Evolutionary conservation across 139 green algal species (phyloP), one percentile per base, ranked within the genome.

Genomic region (Coelastrella sp.): DNA sequence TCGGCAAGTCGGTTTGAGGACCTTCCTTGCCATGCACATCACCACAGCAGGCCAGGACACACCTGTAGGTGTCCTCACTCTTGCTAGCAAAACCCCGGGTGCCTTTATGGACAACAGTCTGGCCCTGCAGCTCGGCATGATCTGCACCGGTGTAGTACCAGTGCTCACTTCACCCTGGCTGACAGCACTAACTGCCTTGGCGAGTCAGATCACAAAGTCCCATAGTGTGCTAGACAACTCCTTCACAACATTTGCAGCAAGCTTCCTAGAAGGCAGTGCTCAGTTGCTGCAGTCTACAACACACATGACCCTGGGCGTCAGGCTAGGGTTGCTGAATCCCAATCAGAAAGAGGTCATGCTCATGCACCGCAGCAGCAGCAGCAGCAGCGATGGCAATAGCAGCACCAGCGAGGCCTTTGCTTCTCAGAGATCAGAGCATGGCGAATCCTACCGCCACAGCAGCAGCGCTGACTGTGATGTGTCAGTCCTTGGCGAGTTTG

Each of bases 11-110:
- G 68, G 38, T 23, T 30, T 77, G 37, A 15, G 38, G 7, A 57
- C 37, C 38, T 77, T 77, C 38, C 38, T 77, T 4, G 68, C 68
- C 1, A 77, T 77, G 68, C 68, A 77, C 23, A 57, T 77, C 68
- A 59, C 68, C 23, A 38, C 57, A 8, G 68, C 68, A 19, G 68
- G 38, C 37, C 68, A 77, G 5, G 68, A 77, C 23, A 48, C 45
- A 17, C 68, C 68, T 15, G 37, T 77, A 19, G 68, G 68, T 5
- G 68, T 77, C 15, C 21, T 77, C 0, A 30, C 25, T 23, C 64
- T 74, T 23, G 35, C 64, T 15, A 74, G 64, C 34, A 2, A 21
- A 25, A 38, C 30, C 0, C 64, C 64, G 4, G 32, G 32, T 8
- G 64, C 64, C 21, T 74, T 74, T 11, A 53, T 11, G 11, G 45